phyloP scores from a whole-genome alignment of 805 yeast genomes.

The Wickerhamiella occidentalis region DNA sequence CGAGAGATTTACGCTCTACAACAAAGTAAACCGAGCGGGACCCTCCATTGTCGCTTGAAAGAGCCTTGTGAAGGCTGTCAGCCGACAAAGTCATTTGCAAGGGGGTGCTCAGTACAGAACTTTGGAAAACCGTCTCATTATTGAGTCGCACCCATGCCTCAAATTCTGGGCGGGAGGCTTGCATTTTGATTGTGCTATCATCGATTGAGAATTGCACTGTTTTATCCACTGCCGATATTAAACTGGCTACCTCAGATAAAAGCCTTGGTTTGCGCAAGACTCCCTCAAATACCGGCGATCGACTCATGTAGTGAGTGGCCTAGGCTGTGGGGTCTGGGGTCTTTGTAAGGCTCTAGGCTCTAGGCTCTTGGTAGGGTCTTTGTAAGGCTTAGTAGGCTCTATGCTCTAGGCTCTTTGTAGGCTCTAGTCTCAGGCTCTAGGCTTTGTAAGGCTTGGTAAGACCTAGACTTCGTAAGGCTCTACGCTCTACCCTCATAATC shows the following conservation, averaged over 20 bases:
- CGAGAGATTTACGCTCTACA: slow-evolving; percentile 25
- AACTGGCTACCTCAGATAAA: background rate
- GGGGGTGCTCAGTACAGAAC: background rate
- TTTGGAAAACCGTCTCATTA: slow-evolving; percentile 9
- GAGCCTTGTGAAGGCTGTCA: slow-evolving; percentile 36
- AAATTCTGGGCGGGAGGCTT: slow-evolving; percentile 10
- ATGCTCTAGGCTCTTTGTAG: too few species aligned
- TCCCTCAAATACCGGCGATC: slow-evolving; percentile 2
- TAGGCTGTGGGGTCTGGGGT: too few species aligned
- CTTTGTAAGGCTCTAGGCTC: too few species aligned
- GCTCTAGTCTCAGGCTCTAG: too few species aligned
- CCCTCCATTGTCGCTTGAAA: slow-evolving; percentile 24
- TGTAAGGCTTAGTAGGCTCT: background rate
- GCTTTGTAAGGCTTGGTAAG: background rate
- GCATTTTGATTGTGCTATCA: slow-evolving; percentile 11
- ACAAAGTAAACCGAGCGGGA: slow-evolving; percentile 21
- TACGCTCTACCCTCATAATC: background rate
- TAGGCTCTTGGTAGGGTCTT: too few species aligned
- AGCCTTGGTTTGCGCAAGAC: slow-evolving; percentile 1
- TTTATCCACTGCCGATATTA: background rate
- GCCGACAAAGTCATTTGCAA: slow-evolving; percentile 14
- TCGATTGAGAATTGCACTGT: slow-evolving; percentile 6
- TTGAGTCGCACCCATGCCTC: slow-evolving; percentile 20
- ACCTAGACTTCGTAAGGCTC: too few species aligned
- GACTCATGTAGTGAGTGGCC: background rate